phyloP scores from a whole-genome alignment of 2,329 filamentous ascomycete genomes.

The Pseudogymnoascus sp. region DNA sequence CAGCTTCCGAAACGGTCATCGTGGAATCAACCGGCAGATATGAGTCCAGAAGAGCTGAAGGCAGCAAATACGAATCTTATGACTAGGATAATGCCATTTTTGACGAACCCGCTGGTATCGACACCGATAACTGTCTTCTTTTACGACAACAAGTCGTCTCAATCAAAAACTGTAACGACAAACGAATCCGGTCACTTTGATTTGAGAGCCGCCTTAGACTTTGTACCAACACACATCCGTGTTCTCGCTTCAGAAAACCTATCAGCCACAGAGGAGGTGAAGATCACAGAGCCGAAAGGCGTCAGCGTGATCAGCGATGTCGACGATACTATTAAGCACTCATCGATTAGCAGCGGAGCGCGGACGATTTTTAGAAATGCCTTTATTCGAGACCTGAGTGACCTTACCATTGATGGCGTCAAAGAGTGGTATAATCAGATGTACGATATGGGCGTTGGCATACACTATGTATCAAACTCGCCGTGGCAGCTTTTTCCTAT shows the following conservation, averaged over 20 bases:
- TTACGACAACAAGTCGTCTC: constrained; percentile 76
- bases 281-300: constrained; percentile 68
- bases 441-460: constrained; percentile 70
- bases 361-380: constrained; percentile 95
- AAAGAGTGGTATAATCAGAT: constrained; percentile 80
- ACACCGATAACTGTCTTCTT: constrained; percentile 88
- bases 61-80: constrained; percentile 82
- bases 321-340: constrained; percentile 95
- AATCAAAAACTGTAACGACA: constrained; percentile 77
- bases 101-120: constrained; percentile 73
- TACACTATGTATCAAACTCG: constrained; percentile 99
- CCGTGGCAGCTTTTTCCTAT: constrained; percentile 97
- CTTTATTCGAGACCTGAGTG: constrained; percentile 77
- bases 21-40: constrained; percentile 41
- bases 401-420: constrained; percentile 80
- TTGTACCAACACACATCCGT: constrained; percentile 81
- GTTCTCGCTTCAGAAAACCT: constrained; percentile 81
- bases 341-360: constrained; percentile 78
- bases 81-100: constrained; percentile 79
- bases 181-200: constrained; percentile 86
- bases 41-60: constrained; percentile 68
- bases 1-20: constrained; percentile 38
- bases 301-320: constrained; percentile 96
- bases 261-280: constrained; percentile 71
- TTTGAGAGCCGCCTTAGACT: constrained; percentile 73